These are phyloP conservation scores for Colletotrichum spinosum DNA, from an alignment of 2,329 filamentous ascomycete genomes.

Conservation along the genomic window DNA sequence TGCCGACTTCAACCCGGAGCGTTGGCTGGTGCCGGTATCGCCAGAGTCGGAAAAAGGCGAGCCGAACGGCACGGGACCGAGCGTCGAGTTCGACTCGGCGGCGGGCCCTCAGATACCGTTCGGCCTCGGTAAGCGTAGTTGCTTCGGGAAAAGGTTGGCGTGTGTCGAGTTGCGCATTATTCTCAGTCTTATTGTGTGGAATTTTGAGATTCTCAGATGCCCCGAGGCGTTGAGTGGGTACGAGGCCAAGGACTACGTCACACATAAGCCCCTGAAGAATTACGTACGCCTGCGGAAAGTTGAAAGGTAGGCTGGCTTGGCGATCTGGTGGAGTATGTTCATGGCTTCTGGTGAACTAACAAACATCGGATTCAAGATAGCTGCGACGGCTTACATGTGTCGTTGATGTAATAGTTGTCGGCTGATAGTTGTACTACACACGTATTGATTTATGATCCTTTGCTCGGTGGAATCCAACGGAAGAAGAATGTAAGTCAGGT, in stretches of 20 bases:
- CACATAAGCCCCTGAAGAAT: slow-evolving; percentile 5
- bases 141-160: slow-evolving; percentile 52
- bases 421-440: no score
- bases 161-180: slow-evolving; percentile 49
- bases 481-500: no score
- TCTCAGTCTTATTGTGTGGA: slow-evolving; percentile 51
- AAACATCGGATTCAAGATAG: no score
- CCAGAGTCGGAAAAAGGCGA: not conserved
- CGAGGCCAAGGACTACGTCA: not conserved
- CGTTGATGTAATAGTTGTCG: no score
- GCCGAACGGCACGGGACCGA: slow-evolving; percentile 4
- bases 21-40: not conserved
- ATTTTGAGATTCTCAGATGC: slow-evolving; percentile 42
- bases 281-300: not conserved
- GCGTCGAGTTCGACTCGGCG: slow-evolving; percentile 46
- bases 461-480: no score
- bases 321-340: no score
- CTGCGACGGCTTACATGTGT: no score
- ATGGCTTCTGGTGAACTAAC: no score
- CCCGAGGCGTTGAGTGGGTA: slow-evolving; percentile 4
- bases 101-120: slow-evolving; percentile 51
- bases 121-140: slow-evolving; percentile 49
- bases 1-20: slow-evolving; percentile 15
- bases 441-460: no score
- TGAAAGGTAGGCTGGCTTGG: not conserved